Conservation (phyloP, 495 filamentous ascomycete genomes). For the Delitschia confertaspora region DNA sequence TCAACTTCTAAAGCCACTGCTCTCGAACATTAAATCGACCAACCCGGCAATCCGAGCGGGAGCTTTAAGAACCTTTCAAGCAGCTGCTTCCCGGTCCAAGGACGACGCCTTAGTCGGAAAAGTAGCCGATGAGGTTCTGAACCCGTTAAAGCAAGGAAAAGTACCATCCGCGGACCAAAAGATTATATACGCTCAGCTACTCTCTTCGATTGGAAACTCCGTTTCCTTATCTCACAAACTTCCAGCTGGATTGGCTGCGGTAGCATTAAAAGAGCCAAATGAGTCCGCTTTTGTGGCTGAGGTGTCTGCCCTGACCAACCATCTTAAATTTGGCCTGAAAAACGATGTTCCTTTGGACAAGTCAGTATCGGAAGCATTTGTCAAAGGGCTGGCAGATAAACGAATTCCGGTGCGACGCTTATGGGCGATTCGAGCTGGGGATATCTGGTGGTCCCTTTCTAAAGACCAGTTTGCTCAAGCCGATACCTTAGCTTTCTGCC, state of each 20-base stretch:
- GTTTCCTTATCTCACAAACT: constrained; percentile 53
- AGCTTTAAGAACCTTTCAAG: constrained; percentile 61
- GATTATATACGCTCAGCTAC: constrained; percentile 66
- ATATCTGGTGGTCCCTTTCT: constrained; percentile 53
- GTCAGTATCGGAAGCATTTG: constrained; percentile 56
- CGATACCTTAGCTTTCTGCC: constrained; percentile 40
- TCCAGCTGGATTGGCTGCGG: constrained; percentile 51
- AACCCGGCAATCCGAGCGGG: constrained; percentile 68
- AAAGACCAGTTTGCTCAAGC: constrained; percentile 40
- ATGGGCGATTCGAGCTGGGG: constrained; percentile 69
- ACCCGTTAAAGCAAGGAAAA: constrained; percentile 70
- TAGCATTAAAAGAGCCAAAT: constrained; percentile 73
- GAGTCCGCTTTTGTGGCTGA: constrained; percentile 73
- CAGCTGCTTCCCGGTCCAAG: constrained; percentile 48
- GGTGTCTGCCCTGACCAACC: constrained; percentile 54
- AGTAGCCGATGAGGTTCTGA: constrained; percentile 65
- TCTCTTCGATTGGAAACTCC: constrained; percentile 52
- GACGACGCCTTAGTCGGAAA: constrained; percentile 50
- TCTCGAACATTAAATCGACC: constrained; percentile 83
- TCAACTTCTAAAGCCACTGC: constrained; percentile 69
- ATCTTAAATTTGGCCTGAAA: constrained; percentile 50
- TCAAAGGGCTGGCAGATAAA: constrained; percentile 80
- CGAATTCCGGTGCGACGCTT: constrained; percentile 64
- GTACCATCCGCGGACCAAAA: constrained; percentile 73
- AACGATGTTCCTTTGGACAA: constrained; percentile 51